phyloP scores from a whole-genome alignment of 768 basidiomycete species.

The Macrocybe gigantea region DNA sequence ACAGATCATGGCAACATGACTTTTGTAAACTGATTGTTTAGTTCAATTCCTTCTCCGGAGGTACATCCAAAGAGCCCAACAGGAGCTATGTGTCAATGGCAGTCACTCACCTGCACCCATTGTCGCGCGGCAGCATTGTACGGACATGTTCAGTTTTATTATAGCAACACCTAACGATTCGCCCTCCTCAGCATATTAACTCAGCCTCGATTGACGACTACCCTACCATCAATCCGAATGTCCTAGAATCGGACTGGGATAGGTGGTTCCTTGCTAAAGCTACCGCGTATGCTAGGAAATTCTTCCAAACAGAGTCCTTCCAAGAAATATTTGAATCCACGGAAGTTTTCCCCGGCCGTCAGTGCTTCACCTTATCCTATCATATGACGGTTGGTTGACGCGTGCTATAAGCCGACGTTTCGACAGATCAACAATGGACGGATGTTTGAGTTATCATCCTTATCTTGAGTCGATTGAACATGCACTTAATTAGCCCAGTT shows the following conservation, averaged over 20 bases:
- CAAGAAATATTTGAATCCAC: constrained; percentile 20
- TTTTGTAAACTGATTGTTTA: constrained; percentile 2
- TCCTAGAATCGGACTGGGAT: constrained; percentile 26
- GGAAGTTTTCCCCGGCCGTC: constrained; percentile 24
- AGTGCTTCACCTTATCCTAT: background rate
- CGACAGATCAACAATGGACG: constrained; percentile 18
- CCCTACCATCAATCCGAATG: constrained; percentile 20
- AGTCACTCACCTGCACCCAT: constrained; percentile 32
- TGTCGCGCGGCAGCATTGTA: constrained; percentile 39
- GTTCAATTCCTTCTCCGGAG: constrained; percentile 28
- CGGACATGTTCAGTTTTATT: background rate
- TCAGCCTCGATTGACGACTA: constrained; percentile 19
- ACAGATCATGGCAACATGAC: background rate
- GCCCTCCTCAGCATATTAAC: constrained; percentile 15
- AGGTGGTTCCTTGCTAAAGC: constrained; percentile 24
- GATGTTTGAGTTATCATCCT: constrained; percentile 9
- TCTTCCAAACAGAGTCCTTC: constrained; percentile 23
- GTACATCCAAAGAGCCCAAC: constrained; percentile 19
- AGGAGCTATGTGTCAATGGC: constrained; percentile 29
- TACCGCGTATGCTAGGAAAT: constrained; percentile 23
- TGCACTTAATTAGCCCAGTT: constrained; percentile 8
- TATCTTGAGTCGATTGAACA: background rate
- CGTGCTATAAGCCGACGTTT: constrained; percentile 8
- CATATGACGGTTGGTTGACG: background rate
- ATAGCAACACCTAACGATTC: background rate